These are phyloP conservation scores for Pichia kluyveri DNA, from an alignment of 805 yeast genomes.

Conservation along the genomic window DNA sequence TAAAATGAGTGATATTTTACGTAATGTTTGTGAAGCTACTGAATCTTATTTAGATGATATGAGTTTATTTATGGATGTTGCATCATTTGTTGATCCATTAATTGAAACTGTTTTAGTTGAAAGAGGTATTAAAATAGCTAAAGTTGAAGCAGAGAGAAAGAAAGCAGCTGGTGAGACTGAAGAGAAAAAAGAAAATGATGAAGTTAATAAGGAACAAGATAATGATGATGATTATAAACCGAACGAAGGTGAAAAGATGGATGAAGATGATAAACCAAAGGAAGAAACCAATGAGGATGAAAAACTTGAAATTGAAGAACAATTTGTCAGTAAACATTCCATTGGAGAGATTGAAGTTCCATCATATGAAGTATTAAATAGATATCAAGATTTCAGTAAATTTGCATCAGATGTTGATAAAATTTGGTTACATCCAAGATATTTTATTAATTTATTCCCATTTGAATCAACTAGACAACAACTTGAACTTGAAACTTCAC, in stretches of 20 bases:
- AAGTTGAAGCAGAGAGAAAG: conserved; percentile 1
- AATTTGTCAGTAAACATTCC: conserved; percentile 16
- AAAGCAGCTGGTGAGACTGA: background rate
- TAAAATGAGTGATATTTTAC: conserved; percentile 2
- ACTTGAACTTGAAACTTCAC: conserved; percentile 54
- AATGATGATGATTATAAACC: background rate
- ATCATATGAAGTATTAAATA: conserved; percentile 26
- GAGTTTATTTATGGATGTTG: conserved; percentile 31
- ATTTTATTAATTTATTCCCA: conserved; percentile 51
- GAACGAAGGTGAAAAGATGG: background rate
- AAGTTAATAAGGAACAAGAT: background rate
- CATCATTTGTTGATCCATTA: conserved; percentile 11
- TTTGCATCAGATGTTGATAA: conserved; percentile 44
- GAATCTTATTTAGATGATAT: conserved; percentile 33
- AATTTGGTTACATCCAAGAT: conserved; percentile 60
- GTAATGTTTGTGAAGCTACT: conserved; percentile 36
- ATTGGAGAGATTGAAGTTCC: conserved; percentile 24
- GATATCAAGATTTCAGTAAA: conserved; percentile 25
- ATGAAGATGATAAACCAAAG: conserved; percentile 6
- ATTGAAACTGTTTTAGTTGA: conserved; percentile 8
- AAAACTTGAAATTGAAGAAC: background rate
- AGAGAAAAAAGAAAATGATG: background rate
- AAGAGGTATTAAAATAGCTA: conserved; percentile 1
- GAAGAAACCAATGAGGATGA: background rate
- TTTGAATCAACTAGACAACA: conserved; percentile 26